Evolutionary conservation across 306 rosid genomes (phyloP), one percentile per base, ranked within the genome.

Genomic region (Cucumis melo): DNA sequence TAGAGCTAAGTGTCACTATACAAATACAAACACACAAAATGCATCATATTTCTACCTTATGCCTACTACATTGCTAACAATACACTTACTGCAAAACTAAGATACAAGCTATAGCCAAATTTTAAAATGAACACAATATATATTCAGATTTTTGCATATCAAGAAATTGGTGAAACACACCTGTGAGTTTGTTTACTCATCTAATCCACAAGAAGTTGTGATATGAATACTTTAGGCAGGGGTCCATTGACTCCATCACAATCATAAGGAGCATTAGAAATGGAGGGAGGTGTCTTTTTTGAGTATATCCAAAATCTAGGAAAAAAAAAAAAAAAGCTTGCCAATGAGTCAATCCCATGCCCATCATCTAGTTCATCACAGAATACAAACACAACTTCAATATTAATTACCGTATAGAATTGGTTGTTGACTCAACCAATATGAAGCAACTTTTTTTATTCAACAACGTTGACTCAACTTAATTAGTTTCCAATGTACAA

Each of bases 161-260:
- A 29, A 12, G 48, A 36, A 27, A 21, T 74, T 17, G 9, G 4
- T 60, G 17, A 41, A 41, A 77, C 84, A 59, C 78, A 91, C 97
- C 97, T 91, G 97, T n/a, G n/a, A 79, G 95, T 81, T 85, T 82
- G 78, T 71, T 88, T 86, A 80, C 91, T 91, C 91, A 88, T 77
- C 81, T 91, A 95, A 83, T 94, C 96, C n/a, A 94, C 98, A 77
- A 91, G 89, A 64, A 94, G 87, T 86, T 94, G 96, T 17, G 98
- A 94, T 80, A 94, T 89, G 75, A 94, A 94, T 60, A 94, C 70
- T 83, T 96, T 87, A 4, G 97, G 98, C 83, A 94, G 79, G 50
- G 97, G 98, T 6, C 98, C 98, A 27, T 81, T 51, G 64, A 83
- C 77, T 20, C 98, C 85, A 79, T 83, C 81, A 60, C 91, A 92